Percentiles rank a stretch among this genome's conserved stretches.
Conservation (phyloP, 345 rosid genomes). For the Kernera saxatilis region DNA sequence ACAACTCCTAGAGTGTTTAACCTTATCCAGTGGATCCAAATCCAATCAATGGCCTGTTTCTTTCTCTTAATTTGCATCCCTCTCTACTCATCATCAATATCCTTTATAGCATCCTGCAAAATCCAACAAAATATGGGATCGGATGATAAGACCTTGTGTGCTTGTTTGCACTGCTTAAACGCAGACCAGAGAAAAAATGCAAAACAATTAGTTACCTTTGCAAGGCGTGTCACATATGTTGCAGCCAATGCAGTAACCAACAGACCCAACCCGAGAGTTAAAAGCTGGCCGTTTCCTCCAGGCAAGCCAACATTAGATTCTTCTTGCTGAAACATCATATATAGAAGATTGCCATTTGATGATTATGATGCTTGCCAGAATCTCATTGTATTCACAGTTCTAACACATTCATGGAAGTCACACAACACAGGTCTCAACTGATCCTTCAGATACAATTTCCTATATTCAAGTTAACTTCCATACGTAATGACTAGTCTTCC, state of each 20-base stretch:
- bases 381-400: not conserved
- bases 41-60: not conserved
- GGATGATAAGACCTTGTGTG: not conserved
- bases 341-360: not conserved
- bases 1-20: conserved; percentile 13
- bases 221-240: conserved; percentile 78
- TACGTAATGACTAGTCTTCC: not conserved
- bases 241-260: conserved; percentile 84
- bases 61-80: not conserved
- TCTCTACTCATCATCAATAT: conserved; percentile 47
- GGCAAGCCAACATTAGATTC: conserved; percentile 60
- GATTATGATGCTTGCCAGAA: not conserved
- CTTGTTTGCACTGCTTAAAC: not conserved
- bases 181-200: not conserved
- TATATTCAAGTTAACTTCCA: not conserved
- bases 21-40: not conserved
- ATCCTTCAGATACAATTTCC: not conserved
- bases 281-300: conserved; percentile 73
- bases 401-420: not conserved
- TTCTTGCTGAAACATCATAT: conserved; percentile 62
- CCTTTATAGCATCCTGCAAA: conserved; percentile 69
- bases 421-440: not conserved
- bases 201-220: conserved; percentile 50
- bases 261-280: conserved; percentile 82
- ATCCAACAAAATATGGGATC: not conserved